Evolutionary conservation across 805 yeast genomes (phyloP).

Genomic region (Yamadazyma insecticola): DNA sequence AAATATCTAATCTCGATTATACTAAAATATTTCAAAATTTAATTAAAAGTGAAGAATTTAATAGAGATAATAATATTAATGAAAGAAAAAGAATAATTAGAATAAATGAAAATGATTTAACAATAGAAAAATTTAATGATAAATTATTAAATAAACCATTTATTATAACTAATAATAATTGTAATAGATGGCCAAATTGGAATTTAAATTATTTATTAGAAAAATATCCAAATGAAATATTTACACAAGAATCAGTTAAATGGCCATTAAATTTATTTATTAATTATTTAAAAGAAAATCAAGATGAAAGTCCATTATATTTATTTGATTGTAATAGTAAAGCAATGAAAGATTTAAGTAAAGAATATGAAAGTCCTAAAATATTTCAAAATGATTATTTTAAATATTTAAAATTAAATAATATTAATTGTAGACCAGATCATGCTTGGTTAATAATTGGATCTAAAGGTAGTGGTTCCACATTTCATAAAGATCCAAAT

Average conservation of each 20-base stretch:
- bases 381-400: slow-evolving; percentile 60
- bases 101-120: slow-evolving; percentile 47
- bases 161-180: slow-evolving; percentile 40
- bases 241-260: slow-evolving; percentile 81
- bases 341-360: slow-evolving; percentile 56
- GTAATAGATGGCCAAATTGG: slow-evolving; percentile 69
- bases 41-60: slow-evolving; percentile 41
- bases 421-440: slow-evolving; percentile 79
- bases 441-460: slow-evolving; percentile 92
- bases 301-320: slow-evolving; percentile 82
- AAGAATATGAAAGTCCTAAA: slow-evolving; percentile 50
- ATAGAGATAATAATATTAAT: slow-evolving; percentile 18
- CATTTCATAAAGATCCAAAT: slow-evolving; percentile 92
- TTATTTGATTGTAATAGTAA: slow-evolving; percentile 74
- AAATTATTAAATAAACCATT: slow-evolving; percentile 58
- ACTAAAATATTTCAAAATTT: slow-evolving; percentile 42
- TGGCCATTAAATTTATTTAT: slow-evolving; percentile 67
- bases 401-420: slow-evolving; percentile 41
- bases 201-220: slow-evolving; percentile 41
- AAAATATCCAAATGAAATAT: slow-evolving; percentile 56
- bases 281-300: slow-evolving; percentile 55
- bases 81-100: slow-evolving; percentile 43
- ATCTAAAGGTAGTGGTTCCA: slow-evolving; percentile 76
- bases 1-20: slow-evolving; percentile 71
- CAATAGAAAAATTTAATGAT: slow-evolving; percentile 41